Base-by-base conservation (phyloP, 805 yeast genomes). In the Schizosaccharomyces pombe region DNA sequence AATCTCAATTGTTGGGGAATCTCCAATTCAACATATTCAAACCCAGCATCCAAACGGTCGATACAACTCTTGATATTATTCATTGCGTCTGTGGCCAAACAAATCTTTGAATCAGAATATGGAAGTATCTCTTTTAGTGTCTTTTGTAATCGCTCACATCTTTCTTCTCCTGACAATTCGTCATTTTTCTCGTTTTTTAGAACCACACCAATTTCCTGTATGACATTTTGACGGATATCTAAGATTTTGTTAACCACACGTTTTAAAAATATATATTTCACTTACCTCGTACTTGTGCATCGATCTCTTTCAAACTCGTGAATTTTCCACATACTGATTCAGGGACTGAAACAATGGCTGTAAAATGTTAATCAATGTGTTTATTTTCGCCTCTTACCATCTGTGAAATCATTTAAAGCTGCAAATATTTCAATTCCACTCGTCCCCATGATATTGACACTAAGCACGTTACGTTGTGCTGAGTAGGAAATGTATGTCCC, bases 381-480 rank as follows among this genome's bases (percentile, higher is more conserved):
- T 6, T 16, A 37, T 6, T 9, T 37, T 37, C 22, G 9, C 22
- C 22, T 37, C 43, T 37, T 60, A 85, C 95, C 55, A 73, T 91
- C 98, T 49, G 84, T 73, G 55, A 91, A 76, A 65, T 91, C 98
- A 67, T 87, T 89, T 55, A 91, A 70, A 1, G 96, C 97, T 0
- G 95, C 94, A 59, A 74, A 79, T 54, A 75, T 62, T 61, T 77
- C 77, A 8, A 26, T 26, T 16, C 30, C 30, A 22, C 16, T 43
- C 49, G 33, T 51, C 47, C 26, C 53, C 43, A 37, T 37, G 43
- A 16, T 37, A 24, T 37, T 14, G 43, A 37, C 43, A 11, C 24
- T 37, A 37, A 1, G 43, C 43, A 37, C n/a, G 43, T 37, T 37
- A 19, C 8, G 6, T 11, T 14, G 22, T 8, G 22, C 43, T 19